Conservation (phyloP, 768 basidiomycete species). For the Coprinopsis strossmayeri region DNA sequence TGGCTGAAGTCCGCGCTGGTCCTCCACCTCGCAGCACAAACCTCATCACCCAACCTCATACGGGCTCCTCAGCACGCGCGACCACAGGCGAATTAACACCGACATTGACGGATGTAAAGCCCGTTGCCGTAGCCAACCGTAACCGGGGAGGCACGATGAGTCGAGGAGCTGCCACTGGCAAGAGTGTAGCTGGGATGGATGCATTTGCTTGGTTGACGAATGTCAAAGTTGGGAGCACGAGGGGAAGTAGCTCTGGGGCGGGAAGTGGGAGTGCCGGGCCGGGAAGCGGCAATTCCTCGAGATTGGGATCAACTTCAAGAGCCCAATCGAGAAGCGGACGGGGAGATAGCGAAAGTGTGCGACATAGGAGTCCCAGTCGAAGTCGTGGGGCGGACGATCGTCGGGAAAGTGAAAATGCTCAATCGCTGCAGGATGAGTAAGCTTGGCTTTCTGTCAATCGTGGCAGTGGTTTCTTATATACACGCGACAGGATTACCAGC, state of each 20-base stretch:
- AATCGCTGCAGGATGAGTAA: conserved; percentile 23
- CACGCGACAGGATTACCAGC: conserved; percentile 52
- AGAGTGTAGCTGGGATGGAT: conserved; percentile 49
- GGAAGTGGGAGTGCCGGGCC: conserved; percentile 38
- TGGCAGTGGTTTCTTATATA: background rate
- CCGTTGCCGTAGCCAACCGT: conserved; percentile 12
- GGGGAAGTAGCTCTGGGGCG: conserved; percentile 52
- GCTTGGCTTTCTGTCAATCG: background rate
- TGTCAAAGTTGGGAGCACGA: conserved; percentile 54
- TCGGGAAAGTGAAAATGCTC: conserved; percentile 28
- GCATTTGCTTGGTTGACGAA: conserved; percentile 67
- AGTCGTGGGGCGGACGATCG: conserved; percentile 27
- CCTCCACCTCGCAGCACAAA: conserved; percentile 25
- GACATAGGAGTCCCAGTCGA: conserved; percentile 44
- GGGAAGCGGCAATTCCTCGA: conserved; percentile 40
- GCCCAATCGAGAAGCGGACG: conserved; percentile 15
- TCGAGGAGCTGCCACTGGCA: conserved; percentile 43
- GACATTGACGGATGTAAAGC: conserved; percentile 5
- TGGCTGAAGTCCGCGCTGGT: conserved; percentile 64
- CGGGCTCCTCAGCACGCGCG: conserved; percentile 17
- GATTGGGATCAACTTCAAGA: conserved; percentile 42
- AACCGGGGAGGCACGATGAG: conserved; percentile 40
- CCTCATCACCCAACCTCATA: conserved; percentile 23
- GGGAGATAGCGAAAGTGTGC: conserved; percentile 16
- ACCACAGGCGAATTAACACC: conserved; percentile 5